Base-by-base conservation (phyloP, 495 filamentous ascomycete species). In the Neurospora terricola region DNA sequence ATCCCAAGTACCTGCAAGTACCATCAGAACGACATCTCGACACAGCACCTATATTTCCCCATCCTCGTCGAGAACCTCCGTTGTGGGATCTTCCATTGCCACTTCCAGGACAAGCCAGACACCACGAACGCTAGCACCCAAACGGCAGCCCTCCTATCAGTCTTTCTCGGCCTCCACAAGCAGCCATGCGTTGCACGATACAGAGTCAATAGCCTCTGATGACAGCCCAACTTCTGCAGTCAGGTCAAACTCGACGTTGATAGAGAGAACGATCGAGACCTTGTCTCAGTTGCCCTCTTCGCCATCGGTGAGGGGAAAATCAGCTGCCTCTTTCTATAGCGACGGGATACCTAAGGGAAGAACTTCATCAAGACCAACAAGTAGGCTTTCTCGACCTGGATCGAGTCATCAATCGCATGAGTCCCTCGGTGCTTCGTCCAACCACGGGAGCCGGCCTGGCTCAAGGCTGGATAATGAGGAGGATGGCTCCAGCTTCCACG, bases 181-280 rank as follows among this genome's bases (percentile, higher is more conserved):
- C 14, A 66, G 54, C 54, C 54, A 66, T 34, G 27, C 54, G 12
- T 36, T 66, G 27, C 54, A 66, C 14, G 27, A 66, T 18, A 66
- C 54, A 18, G 54, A 34, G 27, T 34, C 54, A 14, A 66, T 66
- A 36, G 54, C 4, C 27, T 34, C 54, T 0, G 54, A 66, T 66
- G 54, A 66, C 54, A 66, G 54, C 54, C 54, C 54, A 36, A 36
- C 14, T 66, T 66, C 54, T 66, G 27, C 54, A 34, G 54, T 66
- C 30, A 66, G 54, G 27, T 27, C 54, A 18, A 30, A 30, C 54
- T 66, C 54, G 54, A 34, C 54, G 27, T 66, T 66, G 12, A 66
- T 66, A 8, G 85, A 87, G 69, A 80, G 85, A 72, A 87, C 85
- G 10, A 82, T 87, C 11, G 83, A 87, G 75, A 86, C 85, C 0